Conservation (phyloP, 2,329 filamentous ascomycete species). For the Myrmaecium sp. region DNA sequence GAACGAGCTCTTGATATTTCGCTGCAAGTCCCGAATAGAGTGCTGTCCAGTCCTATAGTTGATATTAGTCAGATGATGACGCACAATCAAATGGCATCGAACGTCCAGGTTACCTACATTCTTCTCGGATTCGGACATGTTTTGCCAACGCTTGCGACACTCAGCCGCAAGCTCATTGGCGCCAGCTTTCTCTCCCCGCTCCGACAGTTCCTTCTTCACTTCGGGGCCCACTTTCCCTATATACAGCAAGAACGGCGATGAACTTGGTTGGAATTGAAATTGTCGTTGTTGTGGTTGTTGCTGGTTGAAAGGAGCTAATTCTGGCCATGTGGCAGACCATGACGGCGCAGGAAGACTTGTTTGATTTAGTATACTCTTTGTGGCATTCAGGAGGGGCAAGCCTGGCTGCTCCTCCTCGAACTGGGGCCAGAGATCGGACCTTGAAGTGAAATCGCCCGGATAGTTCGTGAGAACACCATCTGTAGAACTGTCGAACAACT, state of each 20-base stretch:
- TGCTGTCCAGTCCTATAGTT: constrained; percentile 22
- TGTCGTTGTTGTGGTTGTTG: no score
- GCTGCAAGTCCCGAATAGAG: constrained; percentile 23
- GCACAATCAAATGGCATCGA: constrained; percentile 2
- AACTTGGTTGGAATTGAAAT: constrained; percentile 23
- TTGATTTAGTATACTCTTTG: constrained; percentile 1
- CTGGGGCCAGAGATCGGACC: constrained; percentile 14
- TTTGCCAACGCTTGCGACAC: constrained; percentile 21
- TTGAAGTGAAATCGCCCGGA: constrained; percentile 20
- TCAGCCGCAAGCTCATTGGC: constrained; percentile 25
- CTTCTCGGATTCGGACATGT: constrained; percentile 21
- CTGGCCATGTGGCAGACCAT: no score
- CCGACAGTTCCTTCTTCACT: constrained; percentile 19
- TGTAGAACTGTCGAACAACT: constrained; percentile 42
- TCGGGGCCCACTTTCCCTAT: constrained; percentile 22
- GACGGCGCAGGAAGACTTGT: no score
- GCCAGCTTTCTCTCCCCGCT: constrained; percentile 19
- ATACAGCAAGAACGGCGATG: constrained; percentile 22
- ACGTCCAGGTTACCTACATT: constrained; percentile 3
- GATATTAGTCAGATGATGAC: constrained; percentile 7
- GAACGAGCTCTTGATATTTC: constrained; percentile 20
- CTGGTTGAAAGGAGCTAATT: constrained; percentile 8
- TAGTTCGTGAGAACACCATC: constrained; percentile 19
- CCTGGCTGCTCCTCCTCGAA: constrained; percentile 9
- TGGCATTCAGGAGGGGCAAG: constrained; percentile 1